These are phyloP conservation scores for Suillus spraguei DNA, from an alignment of 768 basidiomycete genomes.

Conservation along the genomic window DNA sequence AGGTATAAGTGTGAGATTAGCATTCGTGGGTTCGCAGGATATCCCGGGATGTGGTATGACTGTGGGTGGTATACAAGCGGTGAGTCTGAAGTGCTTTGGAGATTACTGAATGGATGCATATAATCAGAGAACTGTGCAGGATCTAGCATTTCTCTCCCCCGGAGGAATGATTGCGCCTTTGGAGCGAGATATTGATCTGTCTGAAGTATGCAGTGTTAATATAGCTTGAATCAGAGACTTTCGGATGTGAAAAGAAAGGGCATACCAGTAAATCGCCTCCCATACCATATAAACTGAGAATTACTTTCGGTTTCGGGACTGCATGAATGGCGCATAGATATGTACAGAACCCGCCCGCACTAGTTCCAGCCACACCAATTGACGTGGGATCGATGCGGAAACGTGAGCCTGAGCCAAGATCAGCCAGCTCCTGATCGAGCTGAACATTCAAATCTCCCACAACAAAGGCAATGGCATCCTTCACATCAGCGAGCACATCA, in stretches of 20 bases:
- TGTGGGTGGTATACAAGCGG: no score
- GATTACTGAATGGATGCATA: slow-evolving; percentile 42
- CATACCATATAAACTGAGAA: slow-evolving; percentile 63
- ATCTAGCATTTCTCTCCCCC: slow-evolving; percentile 57
- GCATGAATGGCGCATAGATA: slow-evolving; percentile 61
- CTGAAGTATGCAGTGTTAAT: slow-evolving; percentile 34
- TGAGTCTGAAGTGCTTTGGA: slow-evolving; percentile 38
- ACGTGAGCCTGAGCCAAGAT: neutral
- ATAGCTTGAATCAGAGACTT: neutral
- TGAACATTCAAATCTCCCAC: slow-evolving; percentile 21
- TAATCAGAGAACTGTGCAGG: slow-evolving; percentile 47
- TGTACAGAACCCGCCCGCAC: slow-evolving; percentile 65
- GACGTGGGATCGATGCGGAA: slow-evolving; percentile 45
- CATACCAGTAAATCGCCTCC: slow-evolving; percentile 59
- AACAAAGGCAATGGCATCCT: slow-evolving; percentile 56
- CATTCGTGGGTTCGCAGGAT: no score
- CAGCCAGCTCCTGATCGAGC: slow-evolving; percentile 10
- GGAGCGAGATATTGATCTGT: slow-evolving; percentile 50
- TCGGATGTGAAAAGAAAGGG: slow-evolving; percentile 2
- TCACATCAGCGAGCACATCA: slow-evolving; percentile 58
- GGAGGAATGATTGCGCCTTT: slow-evolving; percentile 54
- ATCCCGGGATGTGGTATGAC: no score
- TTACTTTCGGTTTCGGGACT: slow-evolving; percentile 51
- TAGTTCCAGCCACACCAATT: slow-evolving; percentile 57
- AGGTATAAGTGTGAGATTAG: no score